These are phyloP conservation scores for Xanthoceras sorbifolium DNA, from an alignment of 345 rosid species.

Conservation along the genomic window DNA sequence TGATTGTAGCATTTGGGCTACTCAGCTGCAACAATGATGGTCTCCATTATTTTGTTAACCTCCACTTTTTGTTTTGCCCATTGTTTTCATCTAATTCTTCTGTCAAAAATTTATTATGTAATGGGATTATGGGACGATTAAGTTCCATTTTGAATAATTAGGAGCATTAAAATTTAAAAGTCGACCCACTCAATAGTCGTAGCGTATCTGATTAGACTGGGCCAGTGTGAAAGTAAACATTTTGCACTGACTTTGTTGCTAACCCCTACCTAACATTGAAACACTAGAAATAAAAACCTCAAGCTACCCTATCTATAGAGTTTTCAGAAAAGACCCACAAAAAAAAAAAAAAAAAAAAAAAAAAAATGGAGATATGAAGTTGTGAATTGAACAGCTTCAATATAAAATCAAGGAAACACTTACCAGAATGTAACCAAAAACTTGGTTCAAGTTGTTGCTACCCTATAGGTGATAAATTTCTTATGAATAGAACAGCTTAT, in stretches of 20 bases:
- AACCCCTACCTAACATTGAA: not conserved
- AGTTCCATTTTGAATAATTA: not conserved
- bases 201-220: not conserved
- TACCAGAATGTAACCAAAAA: not conserved
- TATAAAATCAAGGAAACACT: not conserved
- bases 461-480: not conserved
- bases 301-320: not conserved
- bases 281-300: not conserved
- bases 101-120: not conserved
- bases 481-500: not conserved
- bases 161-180: not conserved
- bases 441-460: not conserved
- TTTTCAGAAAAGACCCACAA: not conserved
- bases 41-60: not conserved
- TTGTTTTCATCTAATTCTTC: not conserved
- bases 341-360: no score
- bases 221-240: not conserved
- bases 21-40: not conserved
- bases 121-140: not conserved
- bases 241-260: not conserved
- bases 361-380: not conserved
- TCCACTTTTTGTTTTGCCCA: not conserved
- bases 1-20: slow-evolving; percentile 15
- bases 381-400: not conserved
- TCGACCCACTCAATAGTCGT: not conserved